These are phyloP conservation scores for Lentinula novae-zelandiae DNA, from an alignment of 1,284 basidiomycete species.

Conservation along the genomic window DNA sequence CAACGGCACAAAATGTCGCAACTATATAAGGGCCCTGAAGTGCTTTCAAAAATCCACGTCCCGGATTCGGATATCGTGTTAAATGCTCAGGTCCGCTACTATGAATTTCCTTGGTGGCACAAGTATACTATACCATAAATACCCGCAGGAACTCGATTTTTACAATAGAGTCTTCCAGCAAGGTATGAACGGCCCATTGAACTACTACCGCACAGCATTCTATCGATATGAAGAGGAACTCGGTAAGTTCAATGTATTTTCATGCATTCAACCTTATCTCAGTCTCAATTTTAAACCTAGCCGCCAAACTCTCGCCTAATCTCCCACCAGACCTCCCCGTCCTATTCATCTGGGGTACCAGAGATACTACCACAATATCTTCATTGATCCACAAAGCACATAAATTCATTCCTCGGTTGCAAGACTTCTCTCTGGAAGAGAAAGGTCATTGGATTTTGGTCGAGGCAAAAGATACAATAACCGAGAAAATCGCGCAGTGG, in stretches of 20 bases:
- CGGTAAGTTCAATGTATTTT: conserved; percentile 29
- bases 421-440: conserved; percentile 46
- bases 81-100: conserved; percentile 1
- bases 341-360: conserved; percentile 57
- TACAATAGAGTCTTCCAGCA: conserved; percentile 40
- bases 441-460: conserved; percentile 68
- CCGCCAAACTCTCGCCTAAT: conserved; percentile 35
- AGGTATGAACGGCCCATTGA: conserved; percentile 64
- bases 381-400: conserved; percentile 36
- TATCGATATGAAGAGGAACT: conserved; percentile 60
- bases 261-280: too few relatives aligned
- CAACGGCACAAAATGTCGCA: conserved; percentile 3
- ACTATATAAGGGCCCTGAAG: conserved; percentile 1
- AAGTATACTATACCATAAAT: not conserved
- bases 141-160: conserved; percentile 46
- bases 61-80: conserved; percentile 7
- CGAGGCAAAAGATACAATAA: conserved; percentile 51
- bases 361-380: conserved; percentile 40
- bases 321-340: conserved; percentile 49
- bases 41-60: not conserved
- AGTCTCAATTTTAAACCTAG: conserved; percentile 21
- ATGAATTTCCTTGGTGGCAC: not conserved
- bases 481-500: conserved; percentile 44
- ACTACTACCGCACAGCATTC: conserved; percentile 63
- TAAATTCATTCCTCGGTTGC: conserved; percentile 45